A percentile compares a stretch with the other conserved stretches of the same genome.
phyloP scores from a whole-genome alignment of 495 filamentous ascomycete species.

The Rhypophila decipiens region DNA sequence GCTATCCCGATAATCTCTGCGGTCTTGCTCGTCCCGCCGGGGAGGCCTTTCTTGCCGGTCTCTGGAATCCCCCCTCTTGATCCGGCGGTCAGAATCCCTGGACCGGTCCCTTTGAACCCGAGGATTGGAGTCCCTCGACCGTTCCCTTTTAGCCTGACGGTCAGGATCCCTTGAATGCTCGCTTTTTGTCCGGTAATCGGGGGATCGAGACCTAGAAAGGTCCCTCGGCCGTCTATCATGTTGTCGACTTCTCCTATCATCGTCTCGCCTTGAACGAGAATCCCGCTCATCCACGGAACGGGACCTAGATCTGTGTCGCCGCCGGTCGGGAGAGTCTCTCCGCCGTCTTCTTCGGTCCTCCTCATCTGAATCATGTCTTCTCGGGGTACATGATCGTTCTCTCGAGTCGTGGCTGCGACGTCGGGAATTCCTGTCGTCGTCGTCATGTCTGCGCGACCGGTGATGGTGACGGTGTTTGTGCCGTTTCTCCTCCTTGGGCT shows the following conservation, averaged over 20 bases:
- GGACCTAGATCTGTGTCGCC: conserved; percentile 18
- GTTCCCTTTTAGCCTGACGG: too few species aligned
- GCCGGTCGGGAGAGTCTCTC: conserved; percentile 24
- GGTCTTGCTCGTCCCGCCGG: background rate
- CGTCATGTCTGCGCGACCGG: conserved; percentile 35
- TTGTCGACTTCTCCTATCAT: background rate
- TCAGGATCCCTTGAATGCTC: conserved; percentile 10
- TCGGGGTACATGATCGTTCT: conserved; percentile 28
- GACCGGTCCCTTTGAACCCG: too few species aligned
- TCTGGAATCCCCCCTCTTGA: conserved; percentile 10
- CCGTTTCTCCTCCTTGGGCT: conserved; percentile 40
- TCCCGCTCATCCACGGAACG: conserved; percentile 20
- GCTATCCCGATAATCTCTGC: background rate
- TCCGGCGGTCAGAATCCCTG: too few species aligned
- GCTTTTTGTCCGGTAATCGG: conserved; percentile 15
- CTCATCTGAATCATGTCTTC: conserved; percentile 26
- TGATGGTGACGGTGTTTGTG: conserved; percentile 48
- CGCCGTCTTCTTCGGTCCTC: conserved; percentile 25
- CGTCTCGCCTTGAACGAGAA: conserved; percentile 5
- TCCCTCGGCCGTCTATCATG: conserved; percentile 4
- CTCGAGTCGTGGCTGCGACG: conserved; percentile 34
- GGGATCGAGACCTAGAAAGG: conserved; percentile 20
- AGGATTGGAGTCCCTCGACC: too few species aligned
- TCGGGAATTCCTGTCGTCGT: conserved; percentile 23
- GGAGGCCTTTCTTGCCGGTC: conserved; percentile 7